Base-by-base conservation (phyloP, 805 yeast genomes). In the Kazachstania psychrophila region DNA sequence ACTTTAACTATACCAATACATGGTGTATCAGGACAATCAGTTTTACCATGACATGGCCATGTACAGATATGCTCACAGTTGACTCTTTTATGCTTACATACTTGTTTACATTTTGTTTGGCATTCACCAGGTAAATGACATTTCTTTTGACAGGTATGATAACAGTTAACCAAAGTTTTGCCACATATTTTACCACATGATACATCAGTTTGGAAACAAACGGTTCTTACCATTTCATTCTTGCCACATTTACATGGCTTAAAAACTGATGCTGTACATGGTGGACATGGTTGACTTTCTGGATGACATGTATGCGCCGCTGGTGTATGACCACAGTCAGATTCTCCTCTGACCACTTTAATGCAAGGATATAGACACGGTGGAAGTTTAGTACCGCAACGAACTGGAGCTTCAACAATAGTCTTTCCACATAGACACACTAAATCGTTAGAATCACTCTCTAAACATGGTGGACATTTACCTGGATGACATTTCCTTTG, bases 361-460 rank as follows among this genome's bases (percentile, higher is more conserved):
- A 64, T 58, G 57, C 95, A 85, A 43, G 73, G 86, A 41, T 72
- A 69, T 17, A 64, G 66, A 60, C 95, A 85, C 9, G 66, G 68
- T 4, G 80, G 80, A 23, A 82, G 53, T 31, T 59, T 65, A 0
- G 84, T 73, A 11, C 95, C 95, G 62, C 95, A 85, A 45, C 95
- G 64, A 8, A 84, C 85, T 0, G 95, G 95, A 0, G 94, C 95
- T 15, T 68, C 70, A 5, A 85, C 66, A 3, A 81, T 70, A 0
- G 95, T 85, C 44, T 70, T 67, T 3, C 95, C 94, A 64, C 95
- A 85, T 33, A 79, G 70, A 52, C 95, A 85, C 3, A 75, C 72
- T 46, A 82, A 62, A 53, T 85, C 95, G 14, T 82, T 85, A 28
- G 77, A 73, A n/a, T 81, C 70, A 5, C 89, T 78, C 50, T 84